phyloP scores from a whole-genome alignment of 768 basidiomycete species.

The Candolleomyces eurysporus region DNA sequence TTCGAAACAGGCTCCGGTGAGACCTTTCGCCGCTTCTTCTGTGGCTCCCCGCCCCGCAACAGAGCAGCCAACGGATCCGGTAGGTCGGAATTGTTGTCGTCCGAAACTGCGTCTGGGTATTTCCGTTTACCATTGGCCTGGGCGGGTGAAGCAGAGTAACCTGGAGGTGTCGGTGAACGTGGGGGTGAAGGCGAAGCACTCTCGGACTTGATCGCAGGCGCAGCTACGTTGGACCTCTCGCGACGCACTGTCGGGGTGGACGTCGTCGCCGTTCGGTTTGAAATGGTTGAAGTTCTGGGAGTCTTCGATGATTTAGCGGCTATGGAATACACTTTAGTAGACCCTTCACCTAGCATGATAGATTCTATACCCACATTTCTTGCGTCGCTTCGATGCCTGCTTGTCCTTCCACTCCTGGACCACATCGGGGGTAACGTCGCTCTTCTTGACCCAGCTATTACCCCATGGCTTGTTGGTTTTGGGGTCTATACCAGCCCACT shows the following conservation, averaged over 20 bases:
- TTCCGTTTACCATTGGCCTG: too few species aligned
- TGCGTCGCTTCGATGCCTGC: conserved; percentile 36
- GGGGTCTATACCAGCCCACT: conserved; percentile 69
- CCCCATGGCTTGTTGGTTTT: conserved; percentile 62
- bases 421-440: conserved; percentile 65
- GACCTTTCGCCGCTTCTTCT: conserved; percentile 1
- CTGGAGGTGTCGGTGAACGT: too few species aligned
- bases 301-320: conserved; percentile 16
- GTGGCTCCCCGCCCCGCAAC: background rate
- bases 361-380: conserved; percentile 34
- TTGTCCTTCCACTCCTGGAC: conserved; percentile 62
- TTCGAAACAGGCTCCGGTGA: too few species aligned
- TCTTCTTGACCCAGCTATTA: conserved; percentile 66
- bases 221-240: background rate
- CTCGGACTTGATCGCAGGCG: conserved; percentile 1
- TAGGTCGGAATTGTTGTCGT: too few species aligned
- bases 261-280: conserved; percentile 7
- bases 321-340: conserved; percentile 3
- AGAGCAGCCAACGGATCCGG: too few species aligned
- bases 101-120: too few species aligned
- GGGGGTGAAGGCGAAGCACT: too few species aligned
- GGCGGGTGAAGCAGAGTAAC: too few species aligned
- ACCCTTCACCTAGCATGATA: background rate
- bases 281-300: conserved; percentile 9
- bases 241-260: background rate